These are phyloP conservation scores for Herpotrichia juniperi DNA, from an alignment of 2,329 filamentous ascomycete genomes.

Conservation along the genomic window DNA sequence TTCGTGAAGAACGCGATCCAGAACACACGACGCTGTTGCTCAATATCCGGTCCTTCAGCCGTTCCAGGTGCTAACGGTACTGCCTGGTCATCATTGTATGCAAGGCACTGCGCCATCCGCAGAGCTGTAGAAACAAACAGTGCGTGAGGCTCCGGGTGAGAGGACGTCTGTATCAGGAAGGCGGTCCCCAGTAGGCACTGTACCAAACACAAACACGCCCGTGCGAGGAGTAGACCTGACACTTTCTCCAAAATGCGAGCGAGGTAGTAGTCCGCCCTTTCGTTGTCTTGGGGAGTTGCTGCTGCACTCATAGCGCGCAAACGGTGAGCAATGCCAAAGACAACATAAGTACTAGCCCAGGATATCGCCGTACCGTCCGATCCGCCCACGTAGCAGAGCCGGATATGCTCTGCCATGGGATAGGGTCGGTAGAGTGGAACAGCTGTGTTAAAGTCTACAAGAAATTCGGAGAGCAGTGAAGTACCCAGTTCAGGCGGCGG, in stretches of 20 bases:
- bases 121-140: constrained; percentile 28
- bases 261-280: constrained; percentile 29
- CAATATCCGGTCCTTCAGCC: constrained; percentile 14
- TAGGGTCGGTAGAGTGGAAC: constrained; percentile 28
- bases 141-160: constrained; percentile 18
- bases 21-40: constrained; percentile 29
- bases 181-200: constrained; percentile 30
- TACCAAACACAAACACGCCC: constrained; percentile 24
- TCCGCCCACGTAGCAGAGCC: constrained; percentile 27
- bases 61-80: neutral
- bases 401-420: constrained; percentile 27
- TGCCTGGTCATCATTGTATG: constrained; percentile 19
- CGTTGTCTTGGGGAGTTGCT: constrained; percentile 23
- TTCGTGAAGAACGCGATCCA: constrained; percentile 31
- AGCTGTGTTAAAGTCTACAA: constrained; percentile 33
- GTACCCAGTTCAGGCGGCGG: constrained; percentile 30
- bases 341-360: constrained; percentile 29
- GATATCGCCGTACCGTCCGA: constrained; percentile 28
- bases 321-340: constrained; percentile 32
- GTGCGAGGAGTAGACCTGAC: constrained; percentile 20
- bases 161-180: constrained; percentile 19
- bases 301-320: constrained; percentile 28
- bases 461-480: constrained; percentile 27
- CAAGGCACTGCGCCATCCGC: constrained; percentile 26
- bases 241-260: constrained; percentile 18